A percentile compares a stretch with the other conserved stretches of the same genome.
phyloP scores from a whole-genome alignment of 2,329 filamentous ascomycete species.

The Aspergillus thermomutatus region DNA sequence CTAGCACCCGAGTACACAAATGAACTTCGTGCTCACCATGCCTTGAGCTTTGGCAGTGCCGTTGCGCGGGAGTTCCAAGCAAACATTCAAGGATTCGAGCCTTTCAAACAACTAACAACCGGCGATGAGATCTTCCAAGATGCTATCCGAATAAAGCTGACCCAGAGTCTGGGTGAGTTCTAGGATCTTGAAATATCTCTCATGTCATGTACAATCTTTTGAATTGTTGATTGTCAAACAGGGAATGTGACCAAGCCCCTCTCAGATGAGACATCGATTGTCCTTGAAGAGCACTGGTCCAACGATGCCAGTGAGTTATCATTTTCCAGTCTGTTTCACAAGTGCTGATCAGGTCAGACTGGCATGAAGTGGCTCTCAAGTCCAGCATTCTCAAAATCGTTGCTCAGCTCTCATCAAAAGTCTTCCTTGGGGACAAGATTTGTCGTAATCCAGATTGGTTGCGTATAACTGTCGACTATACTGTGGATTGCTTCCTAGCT shows the following conservation, averaged over 20 bases:
- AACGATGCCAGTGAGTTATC: not conserved
- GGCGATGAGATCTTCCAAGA: constrained; percentile 15
- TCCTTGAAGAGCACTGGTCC: not conserved
- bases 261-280: not conserved
- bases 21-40: constrained; percentile 20
- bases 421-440: constrained; percentile 22
- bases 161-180: constrained; percentile 18
- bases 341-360: constrained; percentile 2
- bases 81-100: constrained; percentile 16
- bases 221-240: not conserved
- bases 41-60: constrained; percentile 14
- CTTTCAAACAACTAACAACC: constrained; percentile 12
- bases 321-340: not conserved
- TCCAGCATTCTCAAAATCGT: constrained; percentile 3
- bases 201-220: too few relatives aligned
- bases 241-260: not conserved
- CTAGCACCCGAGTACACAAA: constrained; percentile 18
- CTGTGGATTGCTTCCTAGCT: constrained; percentile 17
- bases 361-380: constrained; percentile 8
- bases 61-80: constrained; percentile 15
- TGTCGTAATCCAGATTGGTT: constrained; percentile 25
- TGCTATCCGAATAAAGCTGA: constrained; percentile 21
- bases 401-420: constrained; percentile 9
- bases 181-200: not conserved
- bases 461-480: constrained; percentile 23